These are phyloP conservation scores for Pseudogymnoascus sp. DNA, from an alignment of 2,329 filamentous ascomycete species.

Conservation along the genomic window DNA sequence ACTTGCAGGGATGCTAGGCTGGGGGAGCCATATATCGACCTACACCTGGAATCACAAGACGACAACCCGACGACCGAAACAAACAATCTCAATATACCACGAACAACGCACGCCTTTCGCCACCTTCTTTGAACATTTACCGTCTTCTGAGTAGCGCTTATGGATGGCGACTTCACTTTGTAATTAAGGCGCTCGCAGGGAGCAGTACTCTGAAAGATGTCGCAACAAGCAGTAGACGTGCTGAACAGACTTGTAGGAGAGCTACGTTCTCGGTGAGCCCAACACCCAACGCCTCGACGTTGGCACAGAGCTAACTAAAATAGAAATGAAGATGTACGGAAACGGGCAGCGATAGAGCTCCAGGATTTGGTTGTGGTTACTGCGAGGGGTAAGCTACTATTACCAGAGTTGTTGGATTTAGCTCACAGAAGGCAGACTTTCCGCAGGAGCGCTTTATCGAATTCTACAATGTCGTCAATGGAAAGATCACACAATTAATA, in stretches of 20 bases:
- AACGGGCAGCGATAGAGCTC: constrained; percentile 28
- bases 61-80: constrained; percentile 4
- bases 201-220: constrained; percentile 19
- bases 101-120: neutral
- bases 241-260: constrained; percentile 27
- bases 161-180: constrained; percentile 22
- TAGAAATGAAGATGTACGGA: constrained; percentile 27
- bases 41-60: neutral
- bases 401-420: neutral
- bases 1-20: constrained; percentile 4
- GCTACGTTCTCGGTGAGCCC: constrained; percentile 25
- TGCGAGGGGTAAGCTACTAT: constrained; percentile 25
- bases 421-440: constrained; percentile 50
- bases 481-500: constrained; percentile 63
- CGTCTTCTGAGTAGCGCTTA: constrained; percentile 15
- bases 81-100: constrained; percentile 6
- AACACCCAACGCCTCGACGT: neutral
- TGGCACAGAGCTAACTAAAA: constrained; percentile 13
- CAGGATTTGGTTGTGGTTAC: constrained; percentile 28
- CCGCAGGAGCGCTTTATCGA: constrained; percentile 69
- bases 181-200: constrained; percentile 19
- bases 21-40: neutral
- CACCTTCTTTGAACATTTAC: neutral
- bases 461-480: constrained; percentile 60
- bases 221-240: constrained; percentile 27